A percentile compares a stretch with the other conserved stretches of the same genome.
Evolutionary conservation across 352 stramenopile genomes (phyloP).

Genomic region (Pythium oligandrum): DNA sequence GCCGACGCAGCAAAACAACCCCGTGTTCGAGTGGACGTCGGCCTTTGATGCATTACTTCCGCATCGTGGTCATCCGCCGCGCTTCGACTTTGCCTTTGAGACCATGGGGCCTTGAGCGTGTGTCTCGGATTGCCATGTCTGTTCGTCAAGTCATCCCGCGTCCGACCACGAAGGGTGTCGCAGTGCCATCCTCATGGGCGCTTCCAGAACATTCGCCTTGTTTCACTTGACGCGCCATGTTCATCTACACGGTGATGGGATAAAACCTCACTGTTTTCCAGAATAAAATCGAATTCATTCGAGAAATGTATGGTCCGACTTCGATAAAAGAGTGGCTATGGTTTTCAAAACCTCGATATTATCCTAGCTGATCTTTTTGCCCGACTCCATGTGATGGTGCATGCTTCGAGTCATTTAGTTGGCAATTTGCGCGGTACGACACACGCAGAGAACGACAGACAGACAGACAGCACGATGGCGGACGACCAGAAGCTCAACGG

Average conservation of each 20-base stretch:
- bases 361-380: too few species aligned
- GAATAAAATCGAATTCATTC: background rate
- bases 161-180: too few species aligned
- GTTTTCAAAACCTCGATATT: too few species aligned
- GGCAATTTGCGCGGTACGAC: too few species aligned
- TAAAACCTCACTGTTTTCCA: slow-evolving; percentile 14
- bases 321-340: too few species aligned
- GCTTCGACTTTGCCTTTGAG: slow-evolving; percentile 39
- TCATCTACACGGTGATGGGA: slow-evolving; percentile 11
- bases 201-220: slow-evolving; percentile 47
- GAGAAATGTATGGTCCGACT: slow-evolving; percentile 9
- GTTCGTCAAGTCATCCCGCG: too few species aligned
- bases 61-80: slow-evolving; percentile 29
- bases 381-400: too few species aligned
- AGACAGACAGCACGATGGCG: slow-evolving; percentile 4
- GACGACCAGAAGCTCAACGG: slow-evolving; percentile 22
- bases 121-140: too few species aligned
- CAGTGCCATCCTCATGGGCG: too few species aligned
- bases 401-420: too few species aligned
- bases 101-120: slow-evolving; percentile 27
- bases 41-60: slow-evolving; percentile 13
- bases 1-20: slow-evolving; percentile 43
- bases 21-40: slow-evolving; percentile 62
- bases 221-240: slow-evolving; percentile 10
- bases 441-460: too few species aligned